Percentiles rank a stretch among this genome's conserved stretches.
Conservation (phyloP, 129 eudicot genomes). For the Artemisia annua region DNA sequence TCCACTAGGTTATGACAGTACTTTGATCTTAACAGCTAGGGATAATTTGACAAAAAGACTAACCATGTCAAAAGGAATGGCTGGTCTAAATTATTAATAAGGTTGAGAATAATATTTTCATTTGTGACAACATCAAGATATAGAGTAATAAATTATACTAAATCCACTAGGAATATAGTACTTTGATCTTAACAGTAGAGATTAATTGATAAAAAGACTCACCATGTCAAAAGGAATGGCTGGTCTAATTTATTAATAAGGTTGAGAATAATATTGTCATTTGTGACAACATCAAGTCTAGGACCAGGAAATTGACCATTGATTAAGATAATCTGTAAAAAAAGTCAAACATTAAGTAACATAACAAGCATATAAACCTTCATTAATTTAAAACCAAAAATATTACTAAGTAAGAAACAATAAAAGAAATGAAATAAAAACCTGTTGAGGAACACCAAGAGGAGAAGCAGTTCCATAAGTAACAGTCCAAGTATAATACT, state of each 20-base stretch:
- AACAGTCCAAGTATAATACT: conserved; percentile 85
- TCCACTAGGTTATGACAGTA: not conserved
- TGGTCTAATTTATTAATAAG: conserved; percentile 75
- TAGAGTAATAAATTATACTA: not conserved
- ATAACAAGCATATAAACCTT: not conserved
- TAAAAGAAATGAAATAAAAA: conserved; percentile 12
- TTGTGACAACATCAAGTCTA: conserved; percentile 68
- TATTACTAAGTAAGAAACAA: not conserved
- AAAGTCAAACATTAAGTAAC: conserved; percentile 14
- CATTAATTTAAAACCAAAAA: not conserved
- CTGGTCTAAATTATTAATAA: conserved; percentile 73
- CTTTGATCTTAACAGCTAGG: no score
- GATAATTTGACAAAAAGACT: conserved; percentile 27
- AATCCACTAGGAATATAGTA: not conserved
- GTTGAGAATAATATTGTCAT: conserved; percentile 74
- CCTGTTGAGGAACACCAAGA: conserved; percentile 94
- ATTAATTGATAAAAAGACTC: conserved; percentile 30
- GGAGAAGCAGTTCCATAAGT: conserved; percentile 92
- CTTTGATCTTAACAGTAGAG: no score
- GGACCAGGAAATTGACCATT: conserved; percentile 99
- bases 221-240: conserved; percentile 95
- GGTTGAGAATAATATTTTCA: conserved; percentile 71
- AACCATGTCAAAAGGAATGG: conserved; percentile 95
- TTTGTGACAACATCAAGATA: conserved; percentile 71
- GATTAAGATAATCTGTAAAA: conserved; percentile 75